Evolutionary conservation across 305 asterid species (phyloP), one percentile per base, ranked within the genome.

Genomic region (Ajuga reptans): DNA sequence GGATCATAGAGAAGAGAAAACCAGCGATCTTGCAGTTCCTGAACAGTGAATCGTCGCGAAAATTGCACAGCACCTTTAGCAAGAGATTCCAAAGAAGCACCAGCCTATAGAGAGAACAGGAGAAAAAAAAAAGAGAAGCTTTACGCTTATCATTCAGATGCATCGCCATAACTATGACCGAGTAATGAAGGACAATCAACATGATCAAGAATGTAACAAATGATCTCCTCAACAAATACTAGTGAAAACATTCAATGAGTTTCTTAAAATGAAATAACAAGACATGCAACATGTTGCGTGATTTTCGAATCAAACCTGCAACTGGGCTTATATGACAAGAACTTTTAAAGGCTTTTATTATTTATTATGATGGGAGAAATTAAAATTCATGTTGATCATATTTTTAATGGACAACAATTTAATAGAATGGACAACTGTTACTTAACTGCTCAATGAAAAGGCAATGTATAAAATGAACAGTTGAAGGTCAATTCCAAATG

Each of bases 61-160:
- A 91, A 89, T 72, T 81, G 84, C 73, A 87, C 90, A 6, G 90
- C 95, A 6, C 96, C 96, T 85, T 80, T 86, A 12, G 96, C 93
- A 57, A 91, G 94, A 74, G 89, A 83, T 75, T 91, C 95, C 81
- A 91, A 78, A 39, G 95, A 87, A 54, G 96, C 94, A 47, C 98
- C 98, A 27, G 85, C 88, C 98, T 91, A 66, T 42, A 58, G 72
- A 54, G 31, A 12, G 45, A 54, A 69, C 43, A 37, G 46, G 29
- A 24, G 16, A n/a, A 59, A 56, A 47, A 56, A 59, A 27, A 1
- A 31, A 31, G 36, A 36, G 17, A 29, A 53, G 36, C 67, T 54
- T 41, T 21, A 29, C 63, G 53, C 39, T 34, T 16, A 29, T 31
- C 9, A 0, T n/a, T n/a, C n/a, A n/a, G 57, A 64, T 69, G 15